These are phyloP conservation scores for Metschnikowia santaceciliae DNA, from an alignment of 805 yeast genomes.

Conservation along the genomic window DNA sequence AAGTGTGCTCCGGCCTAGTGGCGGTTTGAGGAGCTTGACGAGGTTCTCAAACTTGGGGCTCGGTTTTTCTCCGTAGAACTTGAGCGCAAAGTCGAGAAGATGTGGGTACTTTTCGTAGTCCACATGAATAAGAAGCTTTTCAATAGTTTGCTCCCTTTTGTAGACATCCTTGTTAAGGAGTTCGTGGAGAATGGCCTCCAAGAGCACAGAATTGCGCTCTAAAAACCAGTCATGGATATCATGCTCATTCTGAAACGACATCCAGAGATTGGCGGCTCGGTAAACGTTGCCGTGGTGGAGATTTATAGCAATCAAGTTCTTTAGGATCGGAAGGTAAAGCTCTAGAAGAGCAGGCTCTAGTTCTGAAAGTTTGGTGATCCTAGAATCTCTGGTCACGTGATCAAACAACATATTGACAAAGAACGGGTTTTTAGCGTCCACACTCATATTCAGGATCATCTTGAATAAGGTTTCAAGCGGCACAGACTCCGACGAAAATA, in stretches of 20 bases:
- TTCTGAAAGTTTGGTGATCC: background rate
- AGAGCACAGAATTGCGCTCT: background rate
- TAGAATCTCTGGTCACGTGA: background rate
- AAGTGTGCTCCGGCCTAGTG: slow-evolving; percentile 30
- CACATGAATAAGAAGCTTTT: background rate
- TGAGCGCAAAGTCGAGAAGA: slow-evolving; percentile 15
- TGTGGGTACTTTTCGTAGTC: slow-evolving; percentile 4
- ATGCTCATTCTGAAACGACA: background rate
- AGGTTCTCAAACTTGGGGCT: slow-evolving; percentile 15
- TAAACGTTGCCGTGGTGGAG: slow-evolving; percentile 11
- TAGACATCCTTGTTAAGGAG: background rate
- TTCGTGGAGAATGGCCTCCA: slow-evolving; percentile 1
- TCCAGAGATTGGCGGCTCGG: slow-evolving; percentile 19
- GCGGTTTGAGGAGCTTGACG: slow-evolving; percentile 23
- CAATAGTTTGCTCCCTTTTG: background rate
- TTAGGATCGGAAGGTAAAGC: background rate
- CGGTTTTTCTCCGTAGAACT: slow-evolving; percentile 18
- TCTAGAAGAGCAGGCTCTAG: background rate
- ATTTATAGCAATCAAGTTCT: slow-evolving; percentile 8
- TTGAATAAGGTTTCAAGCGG: slow-evolving; percentile 1
- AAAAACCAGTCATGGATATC: slow-evolving; percentile 1
- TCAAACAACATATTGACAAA: slow-evolving; percentile 19
- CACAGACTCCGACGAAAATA: background rate
- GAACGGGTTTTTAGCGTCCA: slow-evolving; percentile 10
- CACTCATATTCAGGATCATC: slow-evolving; percentile 11